These are phyloP conservation scores for Fraxinus dipetala DNA, from an alignment of 305 asterid genomes.

Conservation along the genomic window DNA sequence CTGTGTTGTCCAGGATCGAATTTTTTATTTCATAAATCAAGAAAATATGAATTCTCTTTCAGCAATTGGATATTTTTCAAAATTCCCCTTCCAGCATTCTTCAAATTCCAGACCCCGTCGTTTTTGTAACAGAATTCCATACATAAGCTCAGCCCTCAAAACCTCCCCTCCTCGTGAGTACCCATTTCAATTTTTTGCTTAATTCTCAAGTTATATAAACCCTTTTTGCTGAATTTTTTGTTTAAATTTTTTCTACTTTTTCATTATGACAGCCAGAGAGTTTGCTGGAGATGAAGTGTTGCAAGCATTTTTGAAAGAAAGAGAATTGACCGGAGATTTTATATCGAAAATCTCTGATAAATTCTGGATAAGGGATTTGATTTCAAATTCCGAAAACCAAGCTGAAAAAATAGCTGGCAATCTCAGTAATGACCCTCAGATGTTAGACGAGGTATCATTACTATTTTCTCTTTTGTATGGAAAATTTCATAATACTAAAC, in stretches of 20 bases:
- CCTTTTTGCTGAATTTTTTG: neutral
- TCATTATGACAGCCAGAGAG: slow-evolving; percentile 39
- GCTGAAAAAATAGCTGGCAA: slow-evolving; percentile 29
- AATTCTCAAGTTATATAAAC: neutral
- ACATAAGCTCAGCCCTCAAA: slow-evolving; percentile 51
- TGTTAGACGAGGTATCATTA: slow-evolving; percentile 42
- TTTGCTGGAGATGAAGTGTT: slow-evolving; percentile 55
- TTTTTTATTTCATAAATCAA: slow-evolving; percentile 10
- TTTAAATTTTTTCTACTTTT: neutral
- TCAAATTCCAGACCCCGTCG: slow-evolving; percentile 36
- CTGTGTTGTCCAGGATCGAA: neutral
- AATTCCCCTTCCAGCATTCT: slow-evolving; percentile 24
- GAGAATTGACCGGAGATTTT: slow-evolving; percentile 70
- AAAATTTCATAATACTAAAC: neutral
- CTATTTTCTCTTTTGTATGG: neutral
- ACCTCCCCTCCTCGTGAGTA: slow-evolving; percentile 58
- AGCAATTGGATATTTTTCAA: slow-evolving; percentile 39
- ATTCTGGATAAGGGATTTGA: slow-evolving; percentile 52
- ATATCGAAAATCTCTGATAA: slow-evolving; percentile 66
- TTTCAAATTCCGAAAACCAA: slow-evolving; percentile 16
- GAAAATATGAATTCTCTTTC: slow-evolving; percentile 41
- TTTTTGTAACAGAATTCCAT: slow-evolving; percentile 29
- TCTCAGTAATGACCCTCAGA: slow-evolving; percentile 16
- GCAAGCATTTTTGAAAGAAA: slow-evolving; percentile 60
- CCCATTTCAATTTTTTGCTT: neutral